Evolutionary conservation across 441 rosid species (phyloP).

Genomic region (Metrosideros polymorpha): DNA sequence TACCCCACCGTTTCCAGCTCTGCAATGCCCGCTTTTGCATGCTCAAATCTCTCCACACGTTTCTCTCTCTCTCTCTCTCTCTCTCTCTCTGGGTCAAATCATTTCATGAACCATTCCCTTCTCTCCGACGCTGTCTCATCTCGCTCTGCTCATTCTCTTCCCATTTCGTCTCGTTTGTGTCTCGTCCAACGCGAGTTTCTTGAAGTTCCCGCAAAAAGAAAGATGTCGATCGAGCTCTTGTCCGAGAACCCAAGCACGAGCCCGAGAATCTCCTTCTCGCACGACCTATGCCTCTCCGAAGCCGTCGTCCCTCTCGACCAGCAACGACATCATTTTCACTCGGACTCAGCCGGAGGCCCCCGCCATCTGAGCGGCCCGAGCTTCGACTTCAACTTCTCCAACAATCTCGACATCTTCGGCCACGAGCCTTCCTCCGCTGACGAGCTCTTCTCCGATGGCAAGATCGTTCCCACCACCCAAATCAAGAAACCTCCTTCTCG

Average conservation of each 20-base stretch:
- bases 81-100: background rate
- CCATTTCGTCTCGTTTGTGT: background rate
- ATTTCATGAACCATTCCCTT: background rate
- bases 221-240: background rate
- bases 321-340: background rate
- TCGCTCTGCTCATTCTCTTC: background rate
- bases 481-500: background rate
- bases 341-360: background rate
- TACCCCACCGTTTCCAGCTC: background rate
- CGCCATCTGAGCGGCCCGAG: background rate
- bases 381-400: constrained; percentile 7
- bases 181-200: background rate
- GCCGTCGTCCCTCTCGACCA: background rate
- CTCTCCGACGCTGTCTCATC: background rate
- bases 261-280: constrained; percentile 11
- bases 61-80: background rate
- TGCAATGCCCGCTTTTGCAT: background rate
- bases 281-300: constrained; percentile 4
- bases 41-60: background rate
- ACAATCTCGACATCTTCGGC: background rate
- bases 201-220: background rate
- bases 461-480: background rate
- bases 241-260: constrained; percentile 1
- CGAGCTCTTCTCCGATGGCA: constrained; percentile 6
- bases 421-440: constrained; percentile 6